Evolutionary conservation across 192 early-diverging fungal genomes (phyloP), one percentile per base, ranked within the genome.

Genomic region (Entomortierella chlamydospora): DNA sequence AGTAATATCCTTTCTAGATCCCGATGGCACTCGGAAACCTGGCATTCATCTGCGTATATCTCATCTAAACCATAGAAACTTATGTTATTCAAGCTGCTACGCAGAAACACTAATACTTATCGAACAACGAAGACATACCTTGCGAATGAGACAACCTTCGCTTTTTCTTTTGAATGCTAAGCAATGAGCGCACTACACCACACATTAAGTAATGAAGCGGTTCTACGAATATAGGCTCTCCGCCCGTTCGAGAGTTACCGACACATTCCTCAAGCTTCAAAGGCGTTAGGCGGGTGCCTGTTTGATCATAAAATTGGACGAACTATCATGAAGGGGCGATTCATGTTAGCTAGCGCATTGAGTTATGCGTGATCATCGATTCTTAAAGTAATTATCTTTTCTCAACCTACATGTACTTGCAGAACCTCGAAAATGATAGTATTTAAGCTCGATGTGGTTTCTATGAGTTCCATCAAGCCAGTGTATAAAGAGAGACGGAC

Each of bases 401-500:
- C 23, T 26, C 7, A 34, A n/a, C 41, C n/a, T 47, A 49, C 26
- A 45, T 61, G 29, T 74, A 86, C 85, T 23, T 90, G 83, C 5
- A 91, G 55, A 17, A 87, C 82, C 49, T 85, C 82, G 64, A 88
- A 83, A 17, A 91, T 81, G n/a, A 83, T 78, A n/a, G 64, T 54
- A 25, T 68, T 72, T 0, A 85, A 55, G 25, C 83, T 70, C 30
- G 70, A 61, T 8, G 64, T 58, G 20, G 68, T 28, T 23, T 84
- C 73, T 9, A 88, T 76, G 22, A 92, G 64, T 7, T 61, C 68
- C 10, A 83, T 82, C 17, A 94, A 70, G 0, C 88, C 85, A 31
- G 87, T 64, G 53, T 94, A 94, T 6, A 89, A 61, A 17, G 73
- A 43, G 0, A 84, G 64, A 20, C 92, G 84, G 20, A 93, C 81